Evolutionary conservation across 441 rosid species (phyloP).

Genomic region (Syzygium malaccense): DNA sequence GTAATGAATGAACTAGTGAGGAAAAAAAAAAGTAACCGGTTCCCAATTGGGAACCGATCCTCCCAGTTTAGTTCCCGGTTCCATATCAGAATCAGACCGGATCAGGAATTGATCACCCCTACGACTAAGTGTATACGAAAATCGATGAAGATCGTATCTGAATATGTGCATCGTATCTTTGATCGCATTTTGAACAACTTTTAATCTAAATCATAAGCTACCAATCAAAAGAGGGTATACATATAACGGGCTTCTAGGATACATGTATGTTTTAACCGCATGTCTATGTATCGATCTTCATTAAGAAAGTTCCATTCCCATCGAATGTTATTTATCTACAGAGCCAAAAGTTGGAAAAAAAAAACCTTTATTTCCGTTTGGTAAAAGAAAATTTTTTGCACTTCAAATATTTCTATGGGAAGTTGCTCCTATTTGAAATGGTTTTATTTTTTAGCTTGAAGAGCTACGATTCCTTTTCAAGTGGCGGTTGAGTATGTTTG

Average conservation of each 20-base stretch:
- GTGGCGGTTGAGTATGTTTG: neutral
- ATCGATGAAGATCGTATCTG: no score
- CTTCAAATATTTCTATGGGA: neutral
- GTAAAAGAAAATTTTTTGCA: neutral
- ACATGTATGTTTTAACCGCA: neutral
- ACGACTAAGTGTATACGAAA: no score
- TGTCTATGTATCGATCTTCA: neutral
- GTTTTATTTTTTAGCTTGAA: neutral
- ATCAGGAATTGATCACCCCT: no score
- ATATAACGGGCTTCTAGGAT: neutral
- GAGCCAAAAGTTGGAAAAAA: neutral
- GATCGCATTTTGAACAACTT: no score
- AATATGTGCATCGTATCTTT: no score
- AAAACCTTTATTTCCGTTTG: neutral
- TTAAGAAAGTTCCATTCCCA: neutral
- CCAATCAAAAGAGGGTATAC: no score
- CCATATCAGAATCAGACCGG: no score
- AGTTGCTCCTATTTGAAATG: neutral
- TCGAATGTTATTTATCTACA: neutral
- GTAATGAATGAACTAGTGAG: no score
- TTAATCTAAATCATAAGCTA: no score
- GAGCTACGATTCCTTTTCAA: neutral
- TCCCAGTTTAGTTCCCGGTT: no score
- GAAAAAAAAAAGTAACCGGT: no score
- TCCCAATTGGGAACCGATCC: no score